Percentiles rank a stretch among this genome's conserved stretches.
Evolutionary conservation across 495 filamentous ascomycete genomes (phyloP).

Genomic region (Jackrogersella minutella): DNA sequence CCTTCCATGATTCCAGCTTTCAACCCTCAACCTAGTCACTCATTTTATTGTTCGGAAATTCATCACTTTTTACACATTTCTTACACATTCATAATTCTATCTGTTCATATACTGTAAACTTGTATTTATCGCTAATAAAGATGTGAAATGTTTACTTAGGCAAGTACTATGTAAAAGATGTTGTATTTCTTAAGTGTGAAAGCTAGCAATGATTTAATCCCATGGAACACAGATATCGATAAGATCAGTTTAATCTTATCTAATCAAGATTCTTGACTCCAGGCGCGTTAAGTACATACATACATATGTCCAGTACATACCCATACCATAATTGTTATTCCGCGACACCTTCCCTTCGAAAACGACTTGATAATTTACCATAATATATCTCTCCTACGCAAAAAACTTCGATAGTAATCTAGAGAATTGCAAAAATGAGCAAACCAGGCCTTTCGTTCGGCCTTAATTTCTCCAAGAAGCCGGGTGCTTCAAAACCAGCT

Average conservation of each 20-base stretch:
- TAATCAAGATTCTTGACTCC: slow-evolving; percentile 18
- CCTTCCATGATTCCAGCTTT: too few relatives aligned
- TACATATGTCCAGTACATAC: neutral
- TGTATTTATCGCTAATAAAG: too few relatives aligned
- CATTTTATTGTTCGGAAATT: neutral
- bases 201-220: neutral
- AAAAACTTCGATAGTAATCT: neutral
- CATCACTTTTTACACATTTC: neutral
- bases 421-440: slow-evolving; percentile 29
- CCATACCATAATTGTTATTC: slow-evolving; percentile 1
- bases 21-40: too few relatives aligned
- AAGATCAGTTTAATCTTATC: slow-evolving; percentile 33
- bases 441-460: slow-evolving; percentile 52
- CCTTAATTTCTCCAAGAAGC: slow-evolving; percentile 46
- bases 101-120: too few relatives aligned
- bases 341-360: slow-evolving; percentile 8
- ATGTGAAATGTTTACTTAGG: too few relatives aligned
- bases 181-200: neutral
- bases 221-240: neutral
- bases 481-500: slow-evolving; percentile 41
- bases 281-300: neutral
- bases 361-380: neutral
- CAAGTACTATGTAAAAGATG: neutral
- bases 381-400: neutral
- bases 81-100: neutral